Evolutionary conservation across 768 basidiomycete genomes (phyloP).

Genomic region (Daedaleopsis nitida): DNA sequence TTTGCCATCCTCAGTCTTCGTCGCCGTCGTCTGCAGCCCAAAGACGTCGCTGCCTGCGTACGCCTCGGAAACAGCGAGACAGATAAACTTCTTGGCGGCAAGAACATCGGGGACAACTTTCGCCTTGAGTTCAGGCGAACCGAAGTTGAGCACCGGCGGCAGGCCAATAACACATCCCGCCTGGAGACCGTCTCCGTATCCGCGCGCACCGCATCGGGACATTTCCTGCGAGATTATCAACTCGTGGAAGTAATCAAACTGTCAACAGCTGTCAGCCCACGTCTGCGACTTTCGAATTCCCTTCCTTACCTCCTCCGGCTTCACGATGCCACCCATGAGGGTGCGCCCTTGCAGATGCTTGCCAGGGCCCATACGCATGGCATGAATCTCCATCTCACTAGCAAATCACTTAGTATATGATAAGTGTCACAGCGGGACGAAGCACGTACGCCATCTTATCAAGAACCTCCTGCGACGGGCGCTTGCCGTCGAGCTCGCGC

Average conservation of each 20-base stretch:
- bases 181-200: conserved; percentile 81
- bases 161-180: conserved; percentile 82
- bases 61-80: conserved; percentile 79
- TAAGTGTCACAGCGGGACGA: neutral
- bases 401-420: conserved; percentile 4
- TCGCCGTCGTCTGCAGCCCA: conserved; percentile 78
- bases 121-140: conserved; percentile 57
- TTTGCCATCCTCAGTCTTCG: conserved; percentile 80
- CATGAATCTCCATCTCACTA: conserved; percentile 74
- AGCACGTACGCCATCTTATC: conserved; percentile 76
- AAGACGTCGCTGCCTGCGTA: conserved; percentile 86
- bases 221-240: conserved; percentile 36
- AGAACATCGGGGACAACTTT: conserved; percentile 69
- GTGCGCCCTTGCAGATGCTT: conserved; percentile 81
- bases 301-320: conserved; percentile 60
- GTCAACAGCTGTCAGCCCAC: neutral
- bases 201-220: conserved; percentile 62
- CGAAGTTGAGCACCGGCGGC: conserved; percentile 86
- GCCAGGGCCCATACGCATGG: conserved; percentile 94
- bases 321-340: conserved; percentile 74
- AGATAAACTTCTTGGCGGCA: conserved; percentile 80
- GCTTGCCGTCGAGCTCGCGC: conserved; percentile 86
- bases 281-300: too few relatives aligned
- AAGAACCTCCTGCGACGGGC: conserved; percentile 75
- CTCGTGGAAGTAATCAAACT: conserved; percentile 92